phyloP scores from a whole-genome alignment of 305 asterid species.

The Lippia alba region DNA sequence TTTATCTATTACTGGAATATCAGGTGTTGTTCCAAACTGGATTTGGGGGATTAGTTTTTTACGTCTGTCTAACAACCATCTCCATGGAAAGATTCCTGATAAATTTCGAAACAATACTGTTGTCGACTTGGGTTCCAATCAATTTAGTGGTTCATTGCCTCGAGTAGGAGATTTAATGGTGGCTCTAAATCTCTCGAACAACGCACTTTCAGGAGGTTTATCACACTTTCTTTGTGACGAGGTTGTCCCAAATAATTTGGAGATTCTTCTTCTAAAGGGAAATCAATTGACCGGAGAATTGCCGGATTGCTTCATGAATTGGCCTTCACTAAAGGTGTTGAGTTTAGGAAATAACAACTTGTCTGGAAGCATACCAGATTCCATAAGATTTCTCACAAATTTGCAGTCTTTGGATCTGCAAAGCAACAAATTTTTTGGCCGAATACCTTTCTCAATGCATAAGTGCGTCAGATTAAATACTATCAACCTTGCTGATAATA shows the following conservation, averaged over 20 bases:
- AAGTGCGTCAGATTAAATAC: slow-evolving; percentile 26
- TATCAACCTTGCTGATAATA: slow-evolving; percentile 28
- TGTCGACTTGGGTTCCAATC: slow-evolving; percentile 37
- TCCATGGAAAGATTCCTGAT: neutral
- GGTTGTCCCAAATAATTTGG: neutral
- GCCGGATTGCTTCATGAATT: slow-evolving; percentile 41
- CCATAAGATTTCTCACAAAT: slow-evolving; percentile 12
- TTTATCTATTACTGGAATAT: neutral
- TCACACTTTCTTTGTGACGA: slow-evolving; percentile 34
- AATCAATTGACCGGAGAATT: slow-evolving; percentile 34
- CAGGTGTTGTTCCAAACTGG: neutral
- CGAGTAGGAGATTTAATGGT: neutral
- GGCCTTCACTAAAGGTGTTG: slow-evolving; percentile 5
- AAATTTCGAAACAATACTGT: too few species aligned
- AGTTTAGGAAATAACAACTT: slow-evolving; percentile 33
- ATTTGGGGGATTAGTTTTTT: neutral
- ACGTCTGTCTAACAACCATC: neutral
- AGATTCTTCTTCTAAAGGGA: slow-evolving; percentile 32
- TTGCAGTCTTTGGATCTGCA: slow-evolving; percentile 22
- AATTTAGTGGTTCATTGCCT: slow-evolving; percentile 45
- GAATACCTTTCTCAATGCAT: slow-evolving; percentile 33
- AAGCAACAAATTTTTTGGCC: slow-evolving; percentile 32
- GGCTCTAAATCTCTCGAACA: too few species aligned
- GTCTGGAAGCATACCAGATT: slow-evolving; percentile 32
- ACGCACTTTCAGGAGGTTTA: neutral